Base-by-base conservation (phyloP, 768 basidiomycete species). In the Scleroderma bovista region DNA sequence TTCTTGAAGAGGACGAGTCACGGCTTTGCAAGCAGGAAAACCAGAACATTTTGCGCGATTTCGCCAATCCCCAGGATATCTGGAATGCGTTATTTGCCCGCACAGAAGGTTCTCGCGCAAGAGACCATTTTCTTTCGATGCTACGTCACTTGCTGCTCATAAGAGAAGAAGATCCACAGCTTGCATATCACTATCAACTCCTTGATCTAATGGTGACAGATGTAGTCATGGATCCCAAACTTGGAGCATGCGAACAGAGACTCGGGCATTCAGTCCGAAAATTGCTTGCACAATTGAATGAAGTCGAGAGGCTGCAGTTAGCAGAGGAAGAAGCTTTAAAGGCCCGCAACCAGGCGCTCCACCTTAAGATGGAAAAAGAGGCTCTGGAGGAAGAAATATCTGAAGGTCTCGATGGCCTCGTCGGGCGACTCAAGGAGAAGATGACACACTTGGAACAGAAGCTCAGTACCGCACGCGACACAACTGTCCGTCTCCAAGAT, bases 91-190 rank as follows among this genome's bases (percentile, higher is more conserved):
- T 99, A 42, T 78, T 79, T 54, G 70, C 80, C n/a, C 85, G 79
- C 63, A 84, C 86, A n/a, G 75, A 83, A 52, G 85, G 86, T 38
- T 83, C 87, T 13, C 81, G 80, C 51, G 93, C 93, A 6, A 75
- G 78, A 57, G 84, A 88, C 54, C 84, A 94, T 64, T 88, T 99
- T 65, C 72, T 94, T 37, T 90, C 91, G n/a, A 87, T 93, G 67
- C 80, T 98, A 79, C 92, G 93, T 62, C 93, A 97, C 68, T 67
- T 99, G 50, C 75, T 97, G 17, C 80, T 98, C 56, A 88, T 98
- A 56, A 81, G 87, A 47, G 88, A 91, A 58, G 91, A 97, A 57
- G 90, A 86, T 6, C 84, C 86, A 32, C 75, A 83, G 23, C 80
- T 91, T 68, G 82, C 84, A 38, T 88, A 92, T 55, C 89, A 94